Evolutionary conservation across 345 rosid species (phyloP), one percentile per base, ranked within the genome.

Genomic region (Citrus maxima): DNA sequence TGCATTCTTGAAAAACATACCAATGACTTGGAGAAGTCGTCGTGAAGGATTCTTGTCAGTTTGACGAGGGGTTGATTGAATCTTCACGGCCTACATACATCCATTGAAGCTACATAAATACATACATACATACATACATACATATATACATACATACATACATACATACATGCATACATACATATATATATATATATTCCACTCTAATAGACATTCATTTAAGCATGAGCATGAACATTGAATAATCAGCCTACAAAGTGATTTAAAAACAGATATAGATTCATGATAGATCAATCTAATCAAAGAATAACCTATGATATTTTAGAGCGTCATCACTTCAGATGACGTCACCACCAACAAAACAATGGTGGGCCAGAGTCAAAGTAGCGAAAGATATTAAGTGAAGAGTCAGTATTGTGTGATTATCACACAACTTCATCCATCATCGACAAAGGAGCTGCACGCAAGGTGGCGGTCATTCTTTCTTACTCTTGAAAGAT

Each of bases 21-120:
- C 98, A 78, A 90, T 89, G 85, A 96, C 93, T 86, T 90, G 97
- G 68, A 96, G 91, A 84, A 93, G 94, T 61, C 95, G 89, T 34
- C 54, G 88, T 59, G 95, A 90, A 40, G 97, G 87, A 81, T 77
- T 79, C 86, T 91, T 94, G 56, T 90, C 86, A 74, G 85, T 80
- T 25, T 86, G 89, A 79, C 93, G 90, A 67, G 88, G 88, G 70
- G 82, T 82, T 51, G 92, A 76, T 77, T 88, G 99, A 82, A 77
- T 82, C 87, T 94, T 94, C 63, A 62, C 83, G 73, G 72, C 92
- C 99, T 96, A 79, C 40, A 67, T 3, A 66, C 35, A 81, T 76
- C 82, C 75, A 55, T 56, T 24, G 64, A 78, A 78, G 49, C 72
- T 54, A 34, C 63, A 74, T 42, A 79, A 61, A 61, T 32, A 32